Evolutionary conservation across 2,329 filamentous ascomycete species (phyloP), one percentile per base, ranked within the genome.

Genomic region (Ceratocystis destructans): DNA sequence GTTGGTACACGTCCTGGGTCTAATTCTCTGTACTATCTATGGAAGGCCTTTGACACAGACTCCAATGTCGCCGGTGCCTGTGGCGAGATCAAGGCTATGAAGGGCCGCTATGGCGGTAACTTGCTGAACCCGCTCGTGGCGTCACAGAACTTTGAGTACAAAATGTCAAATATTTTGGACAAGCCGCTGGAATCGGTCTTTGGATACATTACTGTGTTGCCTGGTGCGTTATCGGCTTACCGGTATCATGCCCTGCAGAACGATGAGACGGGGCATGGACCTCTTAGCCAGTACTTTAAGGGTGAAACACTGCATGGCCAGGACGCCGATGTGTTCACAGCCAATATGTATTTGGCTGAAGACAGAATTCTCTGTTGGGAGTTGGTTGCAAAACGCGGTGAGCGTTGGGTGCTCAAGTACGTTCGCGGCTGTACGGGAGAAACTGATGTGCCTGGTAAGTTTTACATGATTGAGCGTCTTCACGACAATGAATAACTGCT

Each of bases 91-190:
- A 96, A 93, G 74, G 94, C 94, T 0, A 96, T 96, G 77, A 96
- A 96, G 75, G 94, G 94, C 6, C 90, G 87, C 70, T 86, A 83
- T 28, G 92, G 90, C 73, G 79, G 85, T 4, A 90, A 93, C 69
- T 81, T 99, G 17, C 79, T 99, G 59, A 99, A 99, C 72, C 94
- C 94, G 0, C 80, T 99, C 5, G 93, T 99, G 17, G 94, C 94
- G 0, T 96, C 91, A 59, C 94, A 99, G 72, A 99, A 99, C 74
- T 99, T 99, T 71, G 94, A 99, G 79, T 99, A 99, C 80, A 99
- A 99, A 77, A 96, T 99, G 90, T 96, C 91, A 50, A 99, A 99
- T 72, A 99, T 99, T 72, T 81, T 99, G 31, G 94, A 99, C 75
- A 99, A 99, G 76, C 94, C 94, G 0, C 79, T 99, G 1, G 94